A percentile compares a stretch with the other conserved stretches of the same genome.
phyloP scores from a whole-genome alignment of 2,329 filamentous ascomycete species.

The Pestalotiopsis sp. region DNA sequence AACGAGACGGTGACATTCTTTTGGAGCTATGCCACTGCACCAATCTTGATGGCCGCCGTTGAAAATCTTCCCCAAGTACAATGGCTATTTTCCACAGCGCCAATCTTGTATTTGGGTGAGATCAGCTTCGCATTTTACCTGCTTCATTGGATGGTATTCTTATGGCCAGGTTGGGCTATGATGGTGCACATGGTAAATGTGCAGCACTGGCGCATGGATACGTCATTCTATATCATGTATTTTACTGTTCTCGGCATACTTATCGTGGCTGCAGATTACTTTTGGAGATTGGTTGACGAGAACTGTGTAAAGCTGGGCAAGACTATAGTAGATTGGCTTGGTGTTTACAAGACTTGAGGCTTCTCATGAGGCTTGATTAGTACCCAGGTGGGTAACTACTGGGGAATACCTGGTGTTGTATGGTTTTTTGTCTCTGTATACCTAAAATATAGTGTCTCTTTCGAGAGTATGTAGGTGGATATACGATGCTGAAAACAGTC shows the following conservation, averaged over 20 bases:
- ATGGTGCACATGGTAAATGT: neutral
- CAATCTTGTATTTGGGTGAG: neutral
- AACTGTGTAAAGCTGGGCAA: neutral
- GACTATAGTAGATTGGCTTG: too few relatives aligned
- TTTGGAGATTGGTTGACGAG: constrained; percentile 4
- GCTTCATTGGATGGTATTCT: neutral
- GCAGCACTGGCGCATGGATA: neutral
- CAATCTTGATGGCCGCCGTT: neutral
- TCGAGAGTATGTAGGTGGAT: too few relatives aligned
- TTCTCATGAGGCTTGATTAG: too few relatives aligned
- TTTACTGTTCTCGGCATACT: neutral
- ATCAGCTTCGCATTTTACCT: constrained; percentile 8
- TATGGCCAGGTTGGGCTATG: neutral
- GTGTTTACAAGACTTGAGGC: too few relatives aligned
- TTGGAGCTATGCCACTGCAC: neutral
- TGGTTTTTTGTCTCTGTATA: too few relatives aligned
- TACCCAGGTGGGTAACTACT: too few relatives aligned
- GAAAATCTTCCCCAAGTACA: constrained; percentile 1
- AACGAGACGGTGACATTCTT: neutral
- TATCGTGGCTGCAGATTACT: neutral
- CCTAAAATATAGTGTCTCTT: too few relatives aligned
- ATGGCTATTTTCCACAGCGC: neutral
- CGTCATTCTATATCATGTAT: neutral
- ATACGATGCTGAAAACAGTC: too few relatives aligned
- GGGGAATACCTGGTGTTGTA: too few relatives aligned